Evolutionary conservation across 805 yeast species (phyloP).

Genomic region (Candida methanosorbosa): DNA sequence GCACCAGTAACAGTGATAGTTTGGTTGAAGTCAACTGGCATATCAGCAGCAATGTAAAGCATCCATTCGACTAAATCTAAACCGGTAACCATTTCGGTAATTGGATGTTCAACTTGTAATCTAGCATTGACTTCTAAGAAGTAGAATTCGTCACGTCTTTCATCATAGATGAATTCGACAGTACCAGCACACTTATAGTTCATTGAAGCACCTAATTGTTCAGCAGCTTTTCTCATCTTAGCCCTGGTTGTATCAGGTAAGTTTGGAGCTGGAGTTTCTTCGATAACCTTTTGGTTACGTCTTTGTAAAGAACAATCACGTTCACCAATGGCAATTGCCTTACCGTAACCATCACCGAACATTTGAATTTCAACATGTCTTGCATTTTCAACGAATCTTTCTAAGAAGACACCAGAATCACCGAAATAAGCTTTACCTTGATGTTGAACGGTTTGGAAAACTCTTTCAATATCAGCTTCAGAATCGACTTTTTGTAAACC

Average conservation of each 20-base stretch:
- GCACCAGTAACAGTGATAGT: constrained; percentile 67
- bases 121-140: constrained; percentile 95
- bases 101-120: constrained; percentile 95
- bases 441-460: constrained; percentile 85
- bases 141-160: constrained; percentile 78
- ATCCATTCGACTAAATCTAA: constrained; percentile 96
- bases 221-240: constrained; percentile 76
- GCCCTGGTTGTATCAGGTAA: constrained; percentile 72
- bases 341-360: constrained; percentile 92
- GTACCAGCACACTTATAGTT: constrained; percentile 97
- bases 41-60: constrained; percentile 85
- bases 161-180: constrained; percentile 90
- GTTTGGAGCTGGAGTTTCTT: constrained; percentile 97
- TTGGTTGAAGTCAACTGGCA: constrained; percentile 68
- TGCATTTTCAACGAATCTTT: constrained; percentile 89
- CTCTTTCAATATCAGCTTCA: constrained; percentile 70
- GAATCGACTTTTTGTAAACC: constrained; percentile 91
- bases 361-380: constrained; percentile 96
- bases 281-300: constrained; percentile 92
- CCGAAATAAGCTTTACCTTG: constrained; percentile 92
- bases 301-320: constrained; percentile 97
- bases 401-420: constrained; percentile 91
- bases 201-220: constrained; percentile 70
- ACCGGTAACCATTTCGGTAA: constrained; percentile 93
- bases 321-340: constrained; percentile 91